Evolutionary conservation across 2,329 filamentous ascomycete genomes (phyloP), one percentile per base, ranked within the genome.

Genomic region (Cryphonectria naterciae): DNA sequence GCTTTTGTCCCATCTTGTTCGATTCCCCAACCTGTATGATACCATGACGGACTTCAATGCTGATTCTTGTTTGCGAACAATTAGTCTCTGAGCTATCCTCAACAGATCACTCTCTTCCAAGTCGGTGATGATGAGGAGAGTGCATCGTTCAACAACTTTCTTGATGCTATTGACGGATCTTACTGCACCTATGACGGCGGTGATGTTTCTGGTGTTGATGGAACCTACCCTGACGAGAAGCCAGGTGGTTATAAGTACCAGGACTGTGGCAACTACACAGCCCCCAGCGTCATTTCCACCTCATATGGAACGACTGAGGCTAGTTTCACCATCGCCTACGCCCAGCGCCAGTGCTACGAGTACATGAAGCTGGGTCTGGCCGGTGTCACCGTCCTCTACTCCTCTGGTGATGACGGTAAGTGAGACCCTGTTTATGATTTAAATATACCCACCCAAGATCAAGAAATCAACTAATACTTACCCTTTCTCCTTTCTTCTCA

Each of bases 241-340:
- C 4, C 49, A 10, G 82, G 79, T 22, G 84, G 83, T 17, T 86
- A 85, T 76, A 82, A 83, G 69, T 82, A 82, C 7, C 71, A 77
- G 72, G 74, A 75, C 52, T 72, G 56, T 28, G 73, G 72, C 56
- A 71, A 58, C 19, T 73, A 52, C 77, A 82, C 83, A 73, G 82
- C 81, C n/a, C 83, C 84, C 1, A 85, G 85, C 69, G 85, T 85
- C 15, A 80, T 84, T 65, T 81, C 80, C 17, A 83, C 85, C 43
- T 84, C 82, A 0, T 85, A 85, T 69, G 85, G 84, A 22, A 81
- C 81, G 52, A 79, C 83, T 49, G 85, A 86, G 75, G 76, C 77
- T 22, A 81, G 83, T 19, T 78, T 87, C 22, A 84, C 85, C 0
- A 75, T 80, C 2, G 76, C 76, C 67, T 88, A 88, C 76, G 82